phyloP scores from a whole-genome alignment of 2,329 filamentous ascomycete genomes.

The Pestalotiopsis sp. region DNA sequence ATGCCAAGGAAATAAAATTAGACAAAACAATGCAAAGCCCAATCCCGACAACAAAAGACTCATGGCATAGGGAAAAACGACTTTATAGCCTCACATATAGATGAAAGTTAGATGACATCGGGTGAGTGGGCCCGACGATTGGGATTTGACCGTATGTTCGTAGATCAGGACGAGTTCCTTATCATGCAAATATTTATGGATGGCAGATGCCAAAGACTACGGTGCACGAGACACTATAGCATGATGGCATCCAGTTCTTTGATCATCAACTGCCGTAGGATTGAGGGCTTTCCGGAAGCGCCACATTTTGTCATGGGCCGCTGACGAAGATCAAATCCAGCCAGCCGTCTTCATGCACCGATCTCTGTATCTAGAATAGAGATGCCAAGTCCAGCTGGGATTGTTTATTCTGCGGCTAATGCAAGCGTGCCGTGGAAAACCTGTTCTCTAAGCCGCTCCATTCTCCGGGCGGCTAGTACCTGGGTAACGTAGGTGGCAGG shows the following conservation, averaged over 20 bases:
- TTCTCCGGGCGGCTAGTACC: not conserved
- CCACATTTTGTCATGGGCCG: not conserved
- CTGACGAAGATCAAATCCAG: not conserved
- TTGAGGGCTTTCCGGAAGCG: not conserved
- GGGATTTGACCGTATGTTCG: too few relatives aligned
- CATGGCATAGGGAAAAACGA: not conserved
- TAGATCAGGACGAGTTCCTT: too few relatives aligned
- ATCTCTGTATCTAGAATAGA: not conserved
- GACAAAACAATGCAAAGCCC: not conserved
- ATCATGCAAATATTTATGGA: too few relatives aligned
- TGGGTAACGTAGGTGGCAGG: not conserved
- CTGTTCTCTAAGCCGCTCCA: constrained; percentile 5
- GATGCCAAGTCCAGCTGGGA: not conserved
- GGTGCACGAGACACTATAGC: not conserved
- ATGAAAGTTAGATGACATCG: not conserved
- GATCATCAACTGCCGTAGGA: not conserved
- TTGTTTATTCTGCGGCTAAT: constrained; percentile 1
- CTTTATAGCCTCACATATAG: not conserved
- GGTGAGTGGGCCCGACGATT: not conserved
- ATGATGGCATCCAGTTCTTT: not conserved
- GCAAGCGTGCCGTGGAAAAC: constrained; percentile 5
- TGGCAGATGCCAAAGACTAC: too few relatives aligned
- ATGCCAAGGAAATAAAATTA: not conserved
- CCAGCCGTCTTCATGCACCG: not conserved
- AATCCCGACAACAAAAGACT: not conserved